A percentile compares a stretch with the other conserved stretches of the same genome.
Conservation (phyloP, 139 green algal genomes). For the Tetradesmus obliquus region DNA sequence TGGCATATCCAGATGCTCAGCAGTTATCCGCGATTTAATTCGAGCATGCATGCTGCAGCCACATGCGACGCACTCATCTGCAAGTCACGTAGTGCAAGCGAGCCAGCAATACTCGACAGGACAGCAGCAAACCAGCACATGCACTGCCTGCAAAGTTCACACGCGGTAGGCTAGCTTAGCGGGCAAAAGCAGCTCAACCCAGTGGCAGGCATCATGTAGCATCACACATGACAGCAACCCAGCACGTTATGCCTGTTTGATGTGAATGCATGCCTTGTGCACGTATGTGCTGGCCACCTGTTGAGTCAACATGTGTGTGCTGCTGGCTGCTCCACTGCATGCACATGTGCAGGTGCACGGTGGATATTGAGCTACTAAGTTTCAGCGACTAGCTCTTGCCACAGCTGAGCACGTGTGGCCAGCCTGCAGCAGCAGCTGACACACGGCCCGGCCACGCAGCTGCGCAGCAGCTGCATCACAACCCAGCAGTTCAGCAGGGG, state of each 20-base stretch:
- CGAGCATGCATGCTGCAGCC: background rate
- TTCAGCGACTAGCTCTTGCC: too few species aligned
- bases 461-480: background rate
- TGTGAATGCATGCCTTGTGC: background rate
- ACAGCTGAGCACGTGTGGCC: background rate
- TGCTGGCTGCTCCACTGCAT: background rate
- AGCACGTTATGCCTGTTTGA: background rate
- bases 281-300: too few species aligned
- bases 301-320: background rate
- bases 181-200: background rate
- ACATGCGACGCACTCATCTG: background rate
- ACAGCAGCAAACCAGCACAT: background rate
- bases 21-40: background rate
- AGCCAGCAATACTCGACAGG: background rate
- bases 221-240: background rate
- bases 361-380: too few species aligned
- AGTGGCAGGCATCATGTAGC: too few species aligned
- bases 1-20: background rate
- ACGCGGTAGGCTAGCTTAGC: background rate
- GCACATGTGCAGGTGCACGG: background rate
- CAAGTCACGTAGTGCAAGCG: background rate
- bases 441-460: background rate
- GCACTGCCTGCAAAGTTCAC: background rate
- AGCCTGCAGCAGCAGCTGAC: background rate
- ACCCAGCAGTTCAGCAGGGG: conserved; percentile 9